Evolutionary conservation across 805 yeast genomes (phyloP), one percentile per base, ranked within the genome.

Genomic region (Schizosaccharomyces osmophilus): DNA sequence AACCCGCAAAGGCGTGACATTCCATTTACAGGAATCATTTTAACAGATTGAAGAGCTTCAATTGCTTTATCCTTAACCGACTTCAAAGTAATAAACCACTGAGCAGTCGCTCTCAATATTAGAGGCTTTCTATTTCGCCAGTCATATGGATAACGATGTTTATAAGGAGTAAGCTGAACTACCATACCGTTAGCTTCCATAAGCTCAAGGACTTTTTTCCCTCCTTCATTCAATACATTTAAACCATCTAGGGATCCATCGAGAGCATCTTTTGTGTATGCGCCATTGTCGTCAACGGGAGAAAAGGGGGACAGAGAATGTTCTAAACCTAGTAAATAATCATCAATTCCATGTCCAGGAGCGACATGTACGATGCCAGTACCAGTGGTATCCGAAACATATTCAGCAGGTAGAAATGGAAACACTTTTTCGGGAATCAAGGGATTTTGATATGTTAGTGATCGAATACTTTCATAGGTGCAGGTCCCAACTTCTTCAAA

Each of bases 291-390:
- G 68, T 93, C 87, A 1, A 93, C 94, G 0, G 93, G 87, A 0
- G 96, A 87, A 63, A 74, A 79, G 0, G 86, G 79, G 9, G 71
- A 74, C 26, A 93, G 75, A 0, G 75, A 75, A 64, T 83, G 72
- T 26, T 74, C 71, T 62, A 78, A 70, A 42, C 95, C 90, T 43
- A 84, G 76, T 6, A 83, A 67, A 69, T 86, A 89, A 73, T 93
- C 99, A 66, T 93, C 98, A 67, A 82, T 79, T 67, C 99, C 99
- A 70, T 93, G 98, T 0, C 97, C 97, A 1, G 98, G 97, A 0
- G 98, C 97, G 24, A 87, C 85, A 69, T 93, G 99, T 0, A 93
- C 99, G 15, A 93, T 73, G 1, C 98, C 99, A 0, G 98, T 87
- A 70, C 99, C 99, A 0, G 93, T 81, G 0, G 78, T 66, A 62